phyloP scores from a whole-genome alignment of 73 alveolate species.

The Paramecium primaurelia region DNA sequence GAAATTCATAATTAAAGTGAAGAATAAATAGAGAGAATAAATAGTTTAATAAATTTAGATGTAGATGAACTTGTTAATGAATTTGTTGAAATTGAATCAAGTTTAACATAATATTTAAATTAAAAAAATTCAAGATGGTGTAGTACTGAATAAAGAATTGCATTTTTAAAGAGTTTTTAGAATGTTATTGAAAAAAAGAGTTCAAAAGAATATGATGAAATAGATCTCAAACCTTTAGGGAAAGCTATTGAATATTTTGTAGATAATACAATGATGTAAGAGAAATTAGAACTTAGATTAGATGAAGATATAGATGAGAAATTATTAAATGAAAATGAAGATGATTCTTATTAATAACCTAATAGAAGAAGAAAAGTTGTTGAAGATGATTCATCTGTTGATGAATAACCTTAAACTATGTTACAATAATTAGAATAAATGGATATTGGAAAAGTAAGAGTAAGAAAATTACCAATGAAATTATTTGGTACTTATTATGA shows the following conservation, averaged over 20 bases:
- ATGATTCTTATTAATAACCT: background rate
- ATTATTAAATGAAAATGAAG: background rate
- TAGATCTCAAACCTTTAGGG: background rate
- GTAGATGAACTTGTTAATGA: background rate
- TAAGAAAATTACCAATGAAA: conserved; percentile 45
- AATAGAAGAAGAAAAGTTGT: conserved; percentile 37
- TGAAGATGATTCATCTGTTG: conserved; percentile 44
- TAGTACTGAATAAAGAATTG: background rate
- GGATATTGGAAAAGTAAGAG: conserved; percentile 24
- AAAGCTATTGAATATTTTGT: conserved; percentile 35
- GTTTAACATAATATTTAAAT: conserved; percentile 16
- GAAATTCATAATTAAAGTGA: background rate
- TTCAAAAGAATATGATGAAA: background rate
- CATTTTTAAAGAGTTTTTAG: background rate
- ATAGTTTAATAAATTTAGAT: conserved; percentile 8
- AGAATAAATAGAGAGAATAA: background rate
- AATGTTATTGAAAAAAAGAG: background rate
- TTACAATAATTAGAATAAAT: conserved; percentile 36
- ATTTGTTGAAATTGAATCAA: background rate
- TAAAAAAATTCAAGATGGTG: conserved; percentile 42
- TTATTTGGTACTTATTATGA: conserved; percentile 46
- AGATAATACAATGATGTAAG: conserved; percentile 46
- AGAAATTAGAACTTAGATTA: conserved; percentile 27
- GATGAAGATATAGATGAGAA: conserved; percentile 25
- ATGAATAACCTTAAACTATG: background rate